Base-by-base conservation (phyloP, 495 filamentous ascomycete genomes). In the Aspergillus heteromorphus region DNA sequence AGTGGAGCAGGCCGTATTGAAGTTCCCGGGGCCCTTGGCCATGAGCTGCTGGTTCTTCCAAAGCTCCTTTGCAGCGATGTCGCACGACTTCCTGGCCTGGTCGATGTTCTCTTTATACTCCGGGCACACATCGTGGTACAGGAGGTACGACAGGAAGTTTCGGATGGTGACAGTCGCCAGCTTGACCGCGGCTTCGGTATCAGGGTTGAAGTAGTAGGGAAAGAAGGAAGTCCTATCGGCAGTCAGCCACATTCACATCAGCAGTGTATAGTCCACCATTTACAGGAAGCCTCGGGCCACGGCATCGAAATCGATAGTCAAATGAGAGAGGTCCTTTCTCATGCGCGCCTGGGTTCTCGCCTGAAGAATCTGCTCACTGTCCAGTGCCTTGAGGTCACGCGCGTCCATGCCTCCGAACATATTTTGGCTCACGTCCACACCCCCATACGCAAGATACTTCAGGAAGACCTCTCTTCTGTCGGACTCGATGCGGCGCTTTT, bases 131-230 rank as follows among this genome's bases (percentile, higher is more conserved):
- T 87, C 77, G 61, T 97, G 92, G 52, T 80, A 79, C 11, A 91
- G 74, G 8, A 97, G 76, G 60, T 96, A 98, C 58, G 90, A 91
- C 53, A 95, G 80, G 67, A 97, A 96, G 68, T 93, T 96, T 48
- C 79, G 80, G 43, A 97, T 75, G 4, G 93, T 81, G 14, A 74
- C 71, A 13, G 81, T 78, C 11, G 73, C 76, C 16, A 76, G 53
- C 47, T 79, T 75, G 52, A 89, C 65, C 41, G 73, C 68, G 0
- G 74, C 65, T 48, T 77, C 71, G n/a, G 47, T 72, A 9, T 75
- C 65, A 6, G 78, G 71, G 40, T 73, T 68, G 62, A 76, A 80
- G 43, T 63, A 60, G 4, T 53, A 55, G 6, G 76, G 72, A 56
- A 77, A 75, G 58, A 70, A 74, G 7, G 77, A 83, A 52, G 77